These are phyloP conservation scores for Tritrichomonas musculus DNA, from an alignment of 208 protist species.

Conservation along the genomic window DNA sequence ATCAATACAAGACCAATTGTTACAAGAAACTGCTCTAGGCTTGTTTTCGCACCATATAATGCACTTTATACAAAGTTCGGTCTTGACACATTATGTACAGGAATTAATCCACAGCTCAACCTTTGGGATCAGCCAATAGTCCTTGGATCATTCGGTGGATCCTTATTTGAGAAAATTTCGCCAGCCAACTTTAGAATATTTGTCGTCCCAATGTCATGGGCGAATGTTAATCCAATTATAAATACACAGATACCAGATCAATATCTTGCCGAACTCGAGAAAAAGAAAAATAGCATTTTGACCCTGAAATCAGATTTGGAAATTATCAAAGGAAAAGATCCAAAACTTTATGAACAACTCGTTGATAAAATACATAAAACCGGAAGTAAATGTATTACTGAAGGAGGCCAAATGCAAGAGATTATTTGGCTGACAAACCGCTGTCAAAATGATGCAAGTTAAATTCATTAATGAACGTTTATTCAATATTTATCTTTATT, in stretches of 20 bases:
- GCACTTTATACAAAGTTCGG: constrained; percentile 9
- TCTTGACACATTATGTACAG: not conserved
- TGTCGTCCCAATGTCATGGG: not conserved
- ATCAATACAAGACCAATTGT: not conserved
- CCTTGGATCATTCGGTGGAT: not conserved
- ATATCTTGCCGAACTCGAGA: not conserved
- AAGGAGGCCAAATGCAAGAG: not conserved
- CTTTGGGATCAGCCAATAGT: not conserved
- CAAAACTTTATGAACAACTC: not conserved
- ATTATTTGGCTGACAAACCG: not conserved
- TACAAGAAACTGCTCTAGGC: not conserved
- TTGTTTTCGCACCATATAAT: not conserved
- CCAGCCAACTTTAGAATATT: not conserved
- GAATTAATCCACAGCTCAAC: not conserved
- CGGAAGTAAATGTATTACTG: not conserved
- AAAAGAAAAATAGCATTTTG: not conserved
- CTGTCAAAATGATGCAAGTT: too few relatives aligned
- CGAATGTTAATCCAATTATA: not conserved
- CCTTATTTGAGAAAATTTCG: not conserved
- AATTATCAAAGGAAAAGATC: not conserved
- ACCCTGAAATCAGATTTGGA: not conserved
- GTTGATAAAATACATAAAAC: not conserved
- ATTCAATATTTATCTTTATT: too few relatives aligned
- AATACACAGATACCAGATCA: not conserved
- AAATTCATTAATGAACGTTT: too few relatives aligned